Base-by-base conservation (phyloP, 1,284 basidiomycete genomes). In the Xerocomus minutiporus region DNA sequence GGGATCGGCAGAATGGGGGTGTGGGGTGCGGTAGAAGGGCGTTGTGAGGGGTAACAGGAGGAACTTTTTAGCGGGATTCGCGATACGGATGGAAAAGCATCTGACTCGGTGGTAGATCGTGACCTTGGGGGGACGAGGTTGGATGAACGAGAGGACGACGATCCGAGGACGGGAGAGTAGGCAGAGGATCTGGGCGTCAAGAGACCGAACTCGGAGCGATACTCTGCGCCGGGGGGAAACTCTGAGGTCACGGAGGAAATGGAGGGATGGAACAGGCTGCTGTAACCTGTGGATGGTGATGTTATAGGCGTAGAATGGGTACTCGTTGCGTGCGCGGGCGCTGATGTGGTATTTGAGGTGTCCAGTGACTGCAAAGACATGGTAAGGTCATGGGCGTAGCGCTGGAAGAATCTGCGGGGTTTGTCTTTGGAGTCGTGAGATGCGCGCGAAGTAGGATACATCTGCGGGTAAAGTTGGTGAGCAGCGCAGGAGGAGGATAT, bases 301-400 rank as follows among this genome's bases (percentile, higher is more conserved):
- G 62, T 68, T 40, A 59, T 50, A 2, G 64, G 67, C 0, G 67
- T 68, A 1, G 67, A 68, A 0, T 66, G 61, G 9, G 56, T 1
- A 34, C 67, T 65, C 0, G 58, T 13, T 11, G 20, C 20, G 20
- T 20, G 20, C 20, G 20, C 20, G 20, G 20, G 20, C 20, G 20
- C 20, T 20, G 20, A 20, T 20, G 20, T 2, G 20, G 20, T 20
- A 20, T 20, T 20, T 20, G 20, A 20, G 20, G 20, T 20, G 20
- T 20, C 20, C 20, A 20, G 20, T 20, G 20, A 20, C 20, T 20
- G 20, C 20, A 20, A 20, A 20, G 20, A 20, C 20, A 20, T 20
- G 20, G 20, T 2, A 20, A 20, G 65, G 32, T 57, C 55, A 17
- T 40, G 58, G 28, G 41, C 43, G n/a, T 55, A 52, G 39, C 55